These are phyloP conservation scores for Xylaria bambusicola DNA, from an alignment of 495 filamentous ascomycete genomes.

Conservation along the genomic window DNA sequence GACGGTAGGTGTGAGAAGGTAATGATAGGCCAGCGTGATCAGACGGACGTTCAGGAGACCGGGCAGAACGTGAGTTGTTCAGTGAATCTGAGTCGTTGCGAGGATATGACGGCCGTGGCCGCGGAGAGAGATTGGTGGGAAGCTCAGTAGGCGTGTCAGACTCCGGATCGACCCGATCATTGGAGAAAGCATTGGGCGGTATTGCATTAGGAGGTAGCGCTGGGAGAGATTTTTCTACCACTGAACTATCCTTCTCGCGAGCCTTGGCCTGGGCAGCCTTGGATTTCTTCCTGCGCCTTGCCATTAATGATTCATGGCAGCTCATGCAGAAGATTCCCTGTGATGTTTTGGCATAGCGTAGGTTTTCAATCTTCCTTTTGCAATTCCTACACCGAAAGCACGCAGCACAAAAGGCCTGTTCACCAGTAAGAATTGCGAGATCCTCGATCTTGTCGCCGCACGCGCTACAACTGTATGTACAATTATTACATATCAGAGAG, in stretches of 20 bases:
- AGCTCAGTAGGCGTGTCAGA: constrained; percentile 75
- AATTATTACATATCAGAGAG: constrained; percentile 98
- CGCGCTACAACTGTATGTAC: constrained; percentile 98
- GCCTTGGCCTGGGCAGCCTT: constrained; percentile 64
- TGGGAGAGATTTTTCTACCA: constrained; percentile 91
- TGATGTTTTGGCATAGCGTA: constrained; percentile 95
- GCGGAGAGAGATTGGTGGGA: constrained; percentile 70
- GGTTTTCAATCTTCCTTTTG: constrained; percentile 97
- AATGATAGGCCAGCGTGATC: constrained; percentile 64
- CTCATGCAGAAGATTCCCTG: constrained; percentile 99
- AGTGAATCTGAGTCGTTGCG: constrained; percentile 50
- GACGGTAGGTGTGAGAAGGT: constrained; percentile 75
- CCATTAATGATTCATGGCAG: constrained; percentile 99
- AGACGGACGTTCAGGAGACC: constrained; percentile 49
- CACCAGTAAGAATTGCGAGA: constrained; percentile 93
- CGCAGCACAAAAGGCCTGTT: constrained; percentile 97
- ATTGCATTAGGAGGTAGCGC: constrained; percentile 81
- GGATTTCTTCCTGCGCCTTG: constrained; percentile 85
- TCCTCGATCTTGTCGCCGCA: constrained; percentile 99
- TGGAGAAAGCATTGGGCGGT: constrained; percentile 58
- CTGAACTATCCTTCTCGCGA: constrained; percentile 60
- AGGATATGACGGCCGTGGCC: constrained; percentile 55
- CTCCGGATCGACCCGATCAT: constrained; percentile 71
- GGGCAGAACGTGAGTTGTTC: constrained; percentile 49
- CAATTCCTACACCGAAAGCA: constrained; percentile 98